These are phyloP conservation scores for Aspergillaceae sp. DNA, from an alignment of 2,329 filamentous ascomycete genomes.

Conservation along the genomic window DNA sequence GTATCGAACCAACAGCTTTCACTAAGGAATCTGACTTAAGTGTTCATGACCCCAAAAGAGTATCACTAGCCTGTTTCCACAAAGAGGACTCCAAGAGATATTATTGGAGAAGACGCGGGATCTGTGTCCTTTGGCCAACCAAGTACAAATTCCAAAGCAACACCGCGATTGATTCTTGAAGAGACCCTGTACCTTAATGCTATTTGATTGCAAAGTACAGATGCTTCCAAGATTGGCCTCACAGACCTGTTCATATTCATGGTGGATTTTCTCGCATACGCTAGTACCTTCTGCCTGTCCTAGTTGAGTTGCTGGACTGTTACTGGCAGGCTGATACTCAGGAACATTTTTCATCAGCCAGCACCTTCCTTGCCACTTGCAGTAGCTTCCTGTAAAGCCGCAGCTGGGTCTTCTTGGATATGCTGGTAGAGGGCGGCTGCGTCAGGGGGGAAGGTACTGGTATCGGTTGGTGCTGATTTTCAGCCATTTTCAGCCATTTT, in stretches of 20 bases:
- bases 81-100: not conserved
- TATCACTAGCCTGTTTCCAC: not conserved
- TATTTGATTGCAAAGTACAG: not conserved
- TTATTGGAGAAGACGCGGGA: not conserved
- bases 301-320: not conserved
- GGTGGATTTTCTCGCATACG: not conserved
- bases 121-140: not conserved
- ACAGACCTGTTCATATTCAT: not conserved
- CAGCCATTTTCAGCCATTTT: not conserved
- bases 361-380: not conserved
- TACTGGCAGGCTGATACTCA: not conserved
- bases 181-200: not conserved
- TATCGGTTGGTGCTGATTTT: not conserved
- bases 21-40: too few relatives aligned
- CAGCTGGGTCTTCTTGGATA: not conserved
- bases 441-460: not conserved
- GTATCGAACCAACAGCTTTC: too few relatives aligned
- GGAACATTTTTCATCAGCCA: not conserved
- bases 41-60: not conserved
- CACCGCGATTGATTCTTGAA: not conserved
- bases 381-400: not conserved
- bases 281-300: not conserved
- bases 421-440: not conserved
- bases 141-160: not conserved
- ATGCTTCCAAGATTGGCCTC: not conserved